Evolutionary conservation across 2,329 filamentous ascomycete species (phyloP).

Genomic region (Diplodia corticola): DNA sequence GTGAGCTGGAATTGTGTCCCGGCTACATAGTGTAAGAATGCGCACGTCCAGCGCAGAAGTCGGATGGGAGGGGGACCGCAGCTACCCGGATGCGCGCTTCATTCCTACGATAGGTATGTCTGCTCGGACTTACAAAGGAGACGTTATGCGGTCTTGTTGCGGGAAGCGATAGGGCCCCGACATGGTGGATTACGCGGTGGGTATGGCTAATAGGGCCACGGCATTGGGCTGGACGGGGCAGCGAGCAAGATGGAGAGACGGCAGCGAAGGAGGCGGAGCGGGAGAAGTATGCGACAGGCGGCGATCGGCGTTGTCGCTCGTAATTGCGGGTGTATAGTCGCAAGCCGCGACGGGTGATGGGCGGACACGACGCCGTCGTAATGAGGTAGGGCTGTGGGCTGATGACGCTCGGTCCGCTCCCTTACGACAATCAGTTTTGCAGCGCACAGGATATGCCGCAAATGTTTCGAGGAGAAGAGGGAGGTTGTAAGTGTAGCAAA

Average conservation of each 20-base stretch:
- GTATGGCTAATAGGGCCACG: slow-evolving; percentile 12
- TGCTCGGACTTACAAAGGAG: slow-evolving; percentile 25
- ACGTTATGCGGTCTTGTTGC: slow-evolving; percentile 21
- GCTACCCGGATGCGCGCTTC: background rate
- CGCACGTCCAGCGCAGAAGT: background rate
- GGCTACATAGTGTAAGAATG: background rate
- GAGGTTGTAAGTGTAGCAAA: background rate
- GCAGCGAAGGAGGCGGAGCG: background rate
- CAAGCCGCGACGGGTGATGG: slow-evolving; percentile 8
- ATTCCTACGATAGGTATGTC: background rate
- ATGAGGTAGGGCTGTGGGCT: slow-evolving; percentile 16
- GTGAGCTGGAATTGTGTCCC: background rate
- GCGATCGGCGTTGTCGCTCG: slow-evolving; percentile 7
- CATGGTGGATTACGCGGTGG: slow-evolving; percentile 19
- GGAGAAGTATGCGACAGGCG: background rate
- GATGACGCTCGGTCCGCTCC: slow-evolving; percentile 14
- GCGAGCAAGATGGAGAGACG: background rate
- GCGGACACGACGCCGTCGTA: slow-evolving; percentile 2
- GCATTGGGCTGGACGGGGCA: slow-evolving; percentile 11
- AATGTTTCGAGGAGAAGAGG: background rate
- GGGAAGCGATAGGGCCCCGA: slow-evolving; percentile 21
- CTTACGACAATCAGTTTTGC: background rate
- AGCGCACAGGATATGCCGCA: background rate
- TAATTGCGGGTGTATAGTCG: background rate
- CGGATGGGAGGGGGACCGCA: background rate